Conservation (phyloP, 352 stramenopile genomes). For the Phytophthora tubulina region DNA sequence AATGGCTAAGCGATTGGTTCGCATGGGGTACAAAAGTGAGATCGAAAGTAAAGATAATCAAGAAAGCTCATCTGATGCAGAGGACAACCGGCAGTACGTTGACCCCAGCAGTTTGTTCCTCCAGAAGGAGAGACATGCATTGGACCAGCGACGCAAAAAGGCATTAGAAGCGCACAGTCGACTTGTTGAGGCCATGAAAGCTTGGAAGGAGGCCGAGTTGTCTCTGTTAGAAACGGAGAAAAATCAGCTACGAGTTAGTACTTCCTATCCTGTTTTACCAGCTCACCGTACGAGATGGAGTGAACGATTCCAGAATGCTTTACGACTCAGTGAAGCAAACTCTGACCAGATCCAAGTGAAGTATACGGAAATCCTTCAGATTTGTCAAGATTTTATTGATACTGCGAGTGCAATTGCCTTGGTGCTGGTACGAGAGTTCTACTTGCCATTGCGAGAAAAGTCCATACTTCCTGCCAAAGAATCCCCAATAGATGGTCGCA, state of each 20-base stretch:
- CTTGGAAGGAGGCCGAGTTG: slow-evolving; percentile 80
- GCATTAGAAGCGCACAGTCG: slow-evolving; percentile 61
- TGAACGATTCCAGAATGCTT: slow-evolving; percentile 67
- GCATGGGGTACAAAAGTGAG: slow-evolving; percentile 68
- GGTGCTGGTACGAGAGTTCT: slow-evolving; percentile 86
- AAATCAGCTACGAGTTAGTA: slow-evolving; percentile 55
- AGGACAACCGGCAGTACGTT: slow-evolving; percentile 21
- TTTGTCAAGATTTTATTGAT: slow-evolving; percentile 92
- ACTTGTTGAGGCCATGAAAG: slow-evolving; percentile 71
- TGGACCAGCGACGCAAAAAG: slow-evolving; percentile 62
- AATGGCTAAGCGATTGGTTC: slow-evolving; percentile 61
- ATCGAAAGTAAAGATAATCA: slow-evolving; percentile 16
- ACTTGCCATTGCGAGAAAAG: slow-evolving; percentile 79
- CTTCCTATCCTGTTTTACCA: slow-evolving; percentile 58
- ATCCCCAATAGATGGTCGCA: slow-evolving; percentile 72
- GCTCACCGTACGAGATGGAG: slow-evolving; percentile 67
- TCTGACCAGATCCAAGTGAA: slow-evolving; percentile 69
- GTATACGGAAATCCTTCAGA: slow-evolving; percentile 85
- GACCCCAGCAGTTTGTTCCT: slow-evolving; percentile 54
- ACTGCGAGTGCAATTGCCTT: slow-evolving; percentile 71
- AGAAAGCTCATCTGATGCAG: slow-evolving; percentile 4
- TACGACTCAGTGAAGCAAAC: slow-evolving; percentile 51
- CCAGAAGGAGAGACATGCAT: slow-evolving; percentile 63
- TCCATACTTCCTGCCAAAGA: slow-evolving; percentile 74
- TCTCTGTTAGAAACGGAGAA: slow-evolving; percentile 64